Percentiles rank a stretch among this genome's conserved stretches.
Evolutionary conservation across 2,329 filamentous ascomycete genomes (phyloP).

Genomic region (Penicillium sp.): DNA sequence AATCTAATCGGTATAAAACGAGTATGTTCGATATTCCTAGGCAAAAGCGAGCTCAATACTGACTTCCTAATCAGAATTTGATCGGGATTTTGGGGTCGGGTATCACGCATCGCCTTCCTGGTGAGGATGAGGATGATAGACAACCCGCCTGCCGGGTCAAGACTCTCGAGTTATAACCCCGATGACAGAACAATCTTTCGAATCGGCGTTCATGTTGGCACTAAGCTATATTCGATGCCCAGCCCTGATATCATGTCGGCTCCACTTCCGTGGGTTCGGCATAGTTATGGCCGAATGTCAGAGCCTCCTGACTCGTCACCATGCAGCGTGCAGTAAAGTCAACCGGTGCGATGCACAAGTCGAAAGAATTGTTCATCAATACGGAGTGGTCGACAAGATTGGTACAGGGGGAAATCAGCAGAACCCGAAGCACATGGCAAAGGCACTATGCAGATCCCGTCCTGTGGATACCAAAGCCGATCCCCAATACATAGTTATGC

Average conservation of each 20-base stretch:
- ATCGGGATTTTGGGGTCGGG: background rate
- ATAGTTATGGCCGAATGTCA: background rate
- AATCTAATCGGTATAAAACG: background rate
- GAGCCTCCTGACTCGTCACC: too few relatives aligned
- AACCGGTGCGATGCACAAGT: background rate
- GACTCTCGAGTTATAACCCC: background rate
- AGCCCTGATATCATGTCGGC: background rate
- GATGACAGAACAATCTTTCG: background rate
- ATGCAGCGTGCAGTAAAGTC: background rate
- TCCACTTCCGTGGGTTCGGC: conserved; percentile 9
- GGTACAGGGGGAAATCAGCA: background rate
- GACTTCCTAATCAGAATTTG: background rate
- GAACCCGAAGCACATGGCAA: background rate
- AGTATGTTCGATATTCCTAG: background rate
- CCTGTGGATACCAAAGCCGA: background rate
- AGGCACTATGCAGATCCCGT: background rate
- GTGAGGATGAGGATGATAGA: background rate
- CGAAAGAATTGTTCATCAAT: conserved; percentile 1
- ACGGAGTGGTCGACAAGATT: background rate
- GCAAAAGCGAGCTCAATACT: background rate
- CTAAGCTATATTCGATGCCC: background rate
- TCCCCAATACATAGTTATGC: background rate
- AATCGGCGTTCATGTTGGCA: background rate
- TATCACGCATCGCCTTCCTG: background rate
- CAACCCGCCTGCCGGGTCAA: background rate